Conservation (phyloP, 2,329 filamentous ascomycete species). For the Colletotrichum nymphaeae region DNA sequence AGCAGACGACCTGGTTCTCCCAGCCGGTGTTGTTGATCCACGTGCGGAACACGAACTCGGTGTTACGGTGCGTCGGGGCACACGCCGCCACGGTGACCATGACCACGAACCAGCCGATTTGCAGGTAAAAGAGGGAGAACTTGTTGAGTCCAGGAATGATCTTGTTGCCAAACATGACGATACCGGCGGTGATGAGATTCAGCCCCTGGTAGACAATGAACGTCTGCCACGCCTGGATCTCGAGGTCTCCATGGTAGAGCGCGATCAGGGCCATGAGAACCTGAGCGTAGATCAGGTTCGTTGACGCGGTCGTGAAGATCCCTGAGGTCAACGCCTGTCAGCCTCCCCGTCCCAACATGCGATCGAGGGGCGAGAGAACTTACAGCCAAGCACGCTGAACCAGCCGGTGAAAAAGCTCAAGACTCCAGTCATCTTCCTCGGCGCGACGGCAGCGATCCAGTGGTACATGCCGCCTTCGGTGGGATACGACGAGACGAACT, state of each 20-base stretch:
- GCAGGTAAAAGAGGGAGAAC: conserved; percentile 58
- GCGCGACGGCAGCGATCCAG: conserved; percentile 61
- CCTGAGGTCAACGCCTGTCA: conserved; percentile 39
- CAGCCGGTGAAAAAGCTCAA: conserved; percentile 58
- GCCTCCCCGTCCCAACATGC: neutral
- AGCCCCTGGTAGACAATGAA: conserved; percentile 57
- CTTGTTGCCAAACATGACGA: conserved; percentile 61
- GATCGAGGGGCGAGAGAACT: neutral
- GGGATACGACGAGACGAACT: conserved; percentile 61
- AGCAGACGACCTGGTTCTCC: conserved; percentile 59
- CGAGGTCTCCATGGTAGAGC: conserved; percentile 51
- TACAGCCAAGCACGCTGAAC: conserved; percentile 53
- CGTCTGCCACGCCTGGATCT: conserved; percentile 59
- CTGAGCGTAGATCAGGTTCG: conserved; percentile 56
- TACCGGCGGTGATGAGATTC: conserved; percentile 54
- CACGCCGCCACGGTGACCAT: conserved; percentile 60
- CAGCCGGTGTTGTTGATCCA: conserved; percentile 66
- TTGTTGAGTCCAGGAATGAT: conserved; percentile 56
- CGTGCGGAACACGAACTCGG: conserved; percentile 62
- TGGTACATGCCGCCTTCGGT: conserved; percentile 63
- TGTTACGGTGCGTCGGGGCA: conserved; percentile 55
- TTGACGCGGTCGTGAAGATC: conserved; percentile 58
- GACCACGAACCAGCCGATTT: conserved; percentile 58
- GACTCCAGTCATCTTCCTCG: conserved; percentile 49
- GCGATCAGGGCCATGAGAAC: conserved; percentile 55